Conservation (phyloP, 768 basidiomycete species). For the Megacollybia marginata region DNA sequence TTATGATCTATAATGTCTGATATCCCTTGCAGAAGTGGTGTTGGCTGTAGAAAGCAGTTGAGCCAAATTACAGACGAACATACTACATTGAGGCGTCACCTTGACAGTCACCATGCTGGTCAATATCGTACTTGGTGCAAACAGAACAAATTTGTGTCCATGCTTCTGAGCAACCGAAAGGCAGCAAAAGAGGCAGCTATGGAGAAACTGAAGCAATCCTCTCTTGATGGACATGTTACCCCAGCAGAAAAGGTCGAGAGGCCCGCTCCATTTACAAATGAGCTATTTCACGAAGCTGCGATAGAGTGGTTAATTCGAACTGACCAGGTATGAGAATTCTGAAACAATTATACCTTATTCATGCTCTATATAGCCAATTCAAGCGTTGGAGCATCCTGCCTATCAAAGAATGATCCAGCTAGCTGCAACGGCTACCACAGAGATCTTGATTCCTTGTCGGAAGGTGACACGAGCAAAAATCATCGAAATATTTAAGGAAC, state of each 20-base stretch:
- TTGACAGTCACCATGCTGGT: not conserved
- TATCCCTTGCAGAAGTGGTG: not conserved
- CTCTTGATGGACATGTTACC: too few species aligned
- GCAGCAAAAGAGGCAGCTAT: not conserved
- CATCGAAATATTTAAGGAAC: slow-evolving; percentile 17
- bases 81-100: not conserved
- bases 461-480: slow-evolving; percentile 20
- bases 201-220: not conserved
- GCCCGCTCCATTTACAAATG: slow-evolving; percentile 10
- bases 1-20: too few species aligned
- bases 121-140: slow-evolving; percentile 4
- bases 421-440: slow-evolving; percentile 26
- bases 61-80: not conserved
- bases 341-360: too few species aligned
- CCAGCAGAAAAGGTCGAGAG: slow-evolving; percentile 5
- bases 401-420: slow-evolving; percentile 29
- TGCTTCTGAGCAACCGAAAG: slow-evolving; percentile 2
- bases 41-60: not conserved
- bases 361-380: slow-evolving; percentile 16
- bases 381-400: slow-evolving; percentile 27
- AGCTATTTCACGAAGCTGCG: slow-evolving; percentile 10
- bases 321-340: slow-evolving; percentile 12
- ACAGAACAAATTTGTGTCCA: slow-evolving; percentile 4
- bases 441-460: slow-evolving; percentile 26
- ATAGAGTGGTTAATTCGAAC: slow-evolving; percentile 19